Percentiles rank a stretch among this genome's conserved stretches.
Evolutionary conservation across 2,329 filamentous ascomycete species (phyloP).

Genomic region (Acrodontium crateriforme): DNA sequence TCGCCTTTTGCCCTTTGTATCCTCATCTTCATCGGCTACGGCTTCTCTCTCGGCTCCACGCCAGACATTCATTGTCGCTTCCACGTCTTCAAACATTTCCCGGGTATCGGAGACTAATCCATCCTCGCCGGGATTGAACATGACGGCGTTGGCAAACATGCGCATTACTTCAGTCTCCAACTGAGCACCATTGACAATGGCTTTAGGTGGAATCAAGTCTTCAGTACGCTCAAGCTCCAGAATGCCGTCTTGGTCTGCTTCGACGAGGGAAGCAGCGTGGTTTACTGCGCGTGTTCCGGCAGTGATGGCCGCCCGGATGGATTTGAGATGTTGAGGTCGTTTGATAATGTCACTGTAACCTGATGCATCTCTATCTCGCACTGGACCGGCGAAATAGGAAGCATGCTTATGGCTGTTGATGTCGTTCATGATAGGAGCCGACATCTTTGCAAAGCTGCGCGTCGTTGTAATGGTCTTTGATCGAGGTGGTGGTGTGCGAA

Average conservation of each 20-base stretch:
- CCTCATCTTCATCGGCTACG: constrained; percentile 15
- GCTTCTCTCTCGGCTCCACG: constrained; percentile 49
- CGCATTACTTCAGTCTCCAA: constrained; percentile 86
- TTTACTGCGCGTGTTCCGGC: constrained; percentile 45
- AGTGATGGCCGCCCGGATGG: constrained; percentile 34
- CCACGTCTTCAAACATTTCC: constrained; percentile 80
- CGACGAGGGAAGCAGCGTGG: constrained; percentile 28
- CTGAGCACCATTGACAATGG: constrained; percentile 85
- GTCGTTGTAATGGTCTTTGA: constrained; percentile 28
- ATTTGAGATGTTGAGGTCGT: constrained; percentile 38
- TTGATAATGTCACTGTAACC: constrained; percentile 40
- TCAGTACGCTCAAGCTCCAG: constrained; percentile 56
- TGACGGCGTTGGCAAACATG: constrained; percentile 96
- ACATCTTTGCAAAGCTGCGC: constrained; percentile 36
- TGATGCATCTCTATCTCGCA: constrained; percentile 36
- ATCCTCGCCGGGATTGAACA: constrained; percentile 93
- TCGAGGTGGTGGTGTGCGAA: constrained; percentile 11
- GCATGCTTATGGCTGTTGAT: constrained; percentile 39
- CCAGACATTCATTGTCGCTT: constrained; percentile 63
- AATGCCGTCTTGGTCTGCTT: constrained; percentile 14
- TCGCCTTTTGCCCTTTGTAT: constrained; percentile 8
- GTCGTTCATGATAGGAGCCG: constrained; percentile 36
- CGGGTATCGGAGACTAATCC: constrained; percentile 76
- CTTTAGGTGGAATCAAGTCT: constrained; percentile 71
- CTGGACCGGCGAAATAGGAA: constrained; percentile 35